A percentile compares a stretch with the other conserved stretches of the same genome.
phyloP scores from a whole-genome alignment of 192 early-diverging fungal species.

The Rhizoclosmatium sp. region DNA sequence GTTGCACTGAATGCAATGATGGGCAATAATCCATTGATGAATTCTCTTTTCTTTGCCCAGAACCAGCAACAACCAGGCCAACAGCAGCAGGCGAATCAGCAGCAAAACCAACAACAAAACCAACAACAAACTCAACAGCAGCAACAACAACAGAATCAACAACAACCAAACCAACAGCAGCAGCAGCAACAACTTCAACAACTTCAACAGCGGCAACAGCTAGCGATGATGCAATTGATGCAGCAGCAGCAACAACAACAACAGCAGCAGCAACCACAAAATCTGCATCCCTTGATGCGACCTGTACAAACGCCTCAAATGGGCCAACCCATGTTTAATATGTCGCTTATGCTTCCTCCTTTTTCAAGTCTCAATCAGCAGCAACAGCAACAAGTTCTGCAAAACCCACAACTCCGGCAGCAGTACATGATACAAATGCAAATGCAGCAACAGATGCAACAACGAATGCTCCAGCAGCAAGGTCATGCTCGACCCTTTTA shows the following conservation, averaged over 20 bases:
- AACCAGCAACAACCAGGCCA: background rate
- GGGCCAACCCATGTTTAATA: no score
- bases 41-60: background rate
- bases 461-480: background rate
- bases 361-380: background rate
- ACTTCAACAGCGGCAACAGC: background rate
- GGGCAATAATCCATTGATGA: background rate
- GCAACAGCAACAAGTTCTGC: background rate
- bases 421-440: background rate
- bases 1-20: no score
- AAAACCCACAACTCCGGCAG: background rate
- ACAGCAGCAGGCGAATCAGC: no score
- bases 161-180: background rate
- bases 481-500: background rate
- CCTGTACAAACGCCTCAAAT: no score
- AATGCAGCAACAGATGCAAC: background rate
- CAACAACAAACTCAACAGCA: constrained; percentile 6
- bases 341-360: no score
- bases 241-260: background rate
- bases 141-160: background rate
- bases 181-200: background rate
- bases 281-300: background rate
- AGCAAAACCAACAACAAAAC: background rate
- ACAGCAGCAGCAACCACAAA: background rate
- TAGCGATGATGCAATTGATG: background rate